A percentile compares a stretch with the other conserved stretches of the same genome.
phyloP scores from a whole-genome alignment of 805 yeast genomes.

The Sungouiella thailandica region DNA sequence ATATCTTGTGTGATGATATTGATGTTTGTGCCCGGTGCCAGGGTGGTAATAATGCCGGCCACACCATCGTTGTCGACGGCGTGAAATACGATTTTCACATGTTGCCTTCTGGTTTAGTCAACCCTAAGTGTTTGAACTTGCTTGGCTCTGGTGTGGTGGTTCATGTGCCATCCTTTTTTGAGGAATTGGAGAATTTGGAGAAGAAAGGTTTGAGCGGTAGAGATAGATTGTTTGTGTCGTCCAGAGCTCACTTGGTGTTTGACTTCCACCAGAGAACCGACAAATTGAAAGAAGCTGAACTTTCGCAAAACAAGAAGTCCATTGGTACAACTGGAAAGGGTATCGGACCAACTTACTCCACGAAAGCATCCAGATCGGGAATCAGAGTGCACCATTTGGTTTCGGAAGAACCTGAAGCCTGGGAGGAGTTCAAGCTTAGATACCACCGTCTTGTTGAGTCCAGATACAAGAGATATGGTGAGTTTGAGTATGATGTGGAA shows the following conservation, averaged over 20 bases:
- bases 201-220: constrained; percentile 73
- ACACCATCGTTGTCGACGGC: constrained; percentile 89
- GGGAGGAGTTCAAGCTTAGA: constrained; percentile 83
- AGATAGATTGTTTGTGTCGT: constrained; percentile 79
- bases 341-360: constrained; percentile 96
- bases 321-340: constrained; percentile 99
- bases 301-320: constrained; percentile 70
- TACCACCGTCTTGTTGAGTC: constrained; percentile 74
- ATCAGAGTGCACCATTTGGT: constrained; percentile 94
- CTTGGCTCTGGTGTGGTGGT: constrained; percentile 96
- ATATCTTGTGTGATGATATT: constrained; percentile 86
- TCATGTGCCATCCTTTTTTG: constrained; percentile 89
- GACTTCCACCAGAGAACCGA: constrained; percentile 98
- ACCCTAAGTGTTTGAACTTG: constrained; percentile 83
- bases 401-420: constrained; percentile 81
- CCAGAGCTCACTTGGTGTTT: constrained; percentile 93
- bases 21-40: constrained; percentile 97
- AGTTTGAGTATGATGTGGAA: constrained; percentile 80
- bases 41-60: constrained; percentile 99
- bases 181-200: constrained; percentile 77
- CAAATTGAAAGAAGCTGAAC: constrained; percentile 89
- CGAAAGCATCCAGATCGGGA: constrained; percentile 96
- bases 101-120: constrained; percentile 97
- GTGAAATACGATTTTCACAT: constrained; percentile 96
- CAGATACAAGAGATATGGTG: constrained; percentile 88